phyloP scores from a whole-genome alignment of 306 rosid species.

The Quercus parvula region DNA sequence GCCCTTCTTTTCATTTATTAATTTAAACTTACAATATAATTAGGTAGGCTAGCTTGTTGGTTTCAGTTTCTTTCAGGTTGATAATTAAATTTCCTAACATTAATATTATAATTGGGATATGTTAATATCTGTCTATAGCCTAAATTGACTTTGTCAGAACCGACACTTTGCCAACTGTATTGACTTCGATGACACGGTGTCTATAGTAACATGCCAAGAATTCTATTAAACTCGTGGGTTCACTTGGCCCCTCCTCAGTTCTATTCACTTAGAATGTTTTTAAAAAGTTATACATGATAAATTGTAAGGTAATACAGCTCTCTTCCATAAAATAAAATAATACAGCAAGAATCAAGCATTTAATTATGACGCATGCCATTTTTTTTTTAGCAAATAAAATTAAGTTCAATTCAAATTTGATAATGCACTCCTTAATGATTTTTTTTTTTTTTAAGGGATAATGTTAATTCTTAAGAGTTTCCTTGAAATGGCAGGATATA shows the following conservation, averaged over 20 bases:
- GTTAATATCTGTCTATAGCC: too few relatives aligned
- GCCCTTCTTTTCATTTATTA: not conserved
- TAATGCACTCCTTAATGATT: too few relatives aligned
- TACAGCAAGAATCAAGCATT: not conserved
- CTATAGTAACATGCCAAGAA: not conserved
- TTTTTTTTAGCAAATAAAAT: too few relatives aligned
- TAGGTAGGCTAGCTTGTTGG: too few relatives aligned
- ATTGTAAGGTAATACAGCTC: not conserved
- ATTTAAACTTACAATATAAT: too few relatives aligned
- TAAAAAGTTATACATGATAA: too few relatives aligned
- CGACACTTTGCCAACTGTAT: slow-evolving; percentile 33
- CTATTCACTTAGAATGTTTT: not conserved
- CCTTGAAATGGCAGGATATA: not conserved
- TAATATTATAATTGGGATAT: not conserved
- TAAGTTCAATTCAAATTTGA: not conserved
- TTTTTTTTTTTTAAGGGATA: not conserved
- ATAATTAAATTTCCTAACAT: not conserved
- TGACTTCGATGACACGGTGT: too few relatives aligned
- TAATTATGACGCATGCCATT: not conserved
- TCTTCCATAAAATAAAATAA: too few relatives aligned
- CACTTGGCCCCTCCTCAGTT: not conserved
- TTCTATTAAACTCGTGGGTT: not conserved
- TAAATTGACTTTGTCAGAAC: slow-evolving; percentile 10
- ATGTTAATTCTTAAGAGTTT: not conserved
- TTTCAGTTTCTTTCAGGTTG: too few relatives aligned